Conservation (phyloP, 176 grass and related monocot species). For the Raddia guianensis region DNA sequence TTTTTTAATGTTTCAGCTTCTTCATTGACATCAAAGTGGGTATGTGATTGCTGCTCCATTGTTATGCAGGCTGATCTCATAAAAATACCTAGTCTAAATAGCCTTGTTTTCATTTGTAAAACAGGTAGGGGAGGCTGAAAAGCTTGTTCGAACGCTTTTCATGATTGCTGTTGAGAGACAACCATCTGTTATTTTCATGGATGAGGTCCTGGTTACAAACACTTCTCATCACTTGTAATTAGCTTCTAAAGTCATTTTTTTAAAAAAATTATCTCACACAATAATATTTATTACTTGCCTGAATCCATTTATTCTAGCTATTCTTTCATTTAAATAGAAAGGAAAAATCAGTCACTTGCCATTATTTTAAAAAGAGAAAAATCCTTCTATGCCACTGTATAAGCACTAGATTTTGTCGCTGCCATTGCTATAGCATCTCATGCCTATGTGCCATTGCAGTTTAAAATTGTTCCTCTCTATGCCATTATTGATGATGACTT, state of each 20-base stretch:
- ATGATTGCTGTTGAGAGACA: conserved; percentile 80
- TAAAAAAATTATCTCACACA: neutral
- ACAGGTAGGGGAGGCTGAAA: conserved; percentile 97
- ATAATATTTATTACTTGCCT: neutral
- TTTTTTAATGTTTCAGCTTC: conserved; percentile 98
- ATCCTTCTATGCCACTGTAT: too few relatives aligned
- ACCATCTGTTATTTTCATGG: conserved; percentile 98
- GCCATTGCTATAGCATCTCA: too few relatives aligned
- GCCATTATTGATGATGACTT: too few relatives aligned
- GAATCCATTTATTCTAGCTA: neutral
- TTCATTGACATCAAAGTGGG: conserved; percentile 98
- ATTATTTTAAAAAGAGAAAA: neutral
- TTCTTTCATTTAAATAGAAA: neutral
- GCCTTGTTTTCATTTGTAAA: conserved; percentile 35
- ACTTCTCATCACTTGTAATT: neutral
- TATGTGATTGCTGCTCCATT: conserved; percentile 33
- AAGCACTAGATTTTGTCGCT: too few relatives aligned
- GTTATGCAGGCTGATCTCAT: neutral
- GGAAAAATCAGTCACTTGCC: neutral
- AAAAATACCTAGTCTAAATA: conserved; percentile 13
- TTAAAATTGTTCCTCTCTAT: too few relatives aligned
- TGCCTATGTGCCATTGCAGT: too few relatives aligned
- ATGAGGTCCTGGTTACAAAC: conserved; percentile 64
- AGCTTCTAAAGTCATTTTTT: neutral
- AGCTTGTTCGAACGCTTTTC: conserved; percentile 95